Evolutionary conservation across 495 filamentous ascomycete species (phyloP).

Genomic region (Venustampulla echinocandica): DNA sequence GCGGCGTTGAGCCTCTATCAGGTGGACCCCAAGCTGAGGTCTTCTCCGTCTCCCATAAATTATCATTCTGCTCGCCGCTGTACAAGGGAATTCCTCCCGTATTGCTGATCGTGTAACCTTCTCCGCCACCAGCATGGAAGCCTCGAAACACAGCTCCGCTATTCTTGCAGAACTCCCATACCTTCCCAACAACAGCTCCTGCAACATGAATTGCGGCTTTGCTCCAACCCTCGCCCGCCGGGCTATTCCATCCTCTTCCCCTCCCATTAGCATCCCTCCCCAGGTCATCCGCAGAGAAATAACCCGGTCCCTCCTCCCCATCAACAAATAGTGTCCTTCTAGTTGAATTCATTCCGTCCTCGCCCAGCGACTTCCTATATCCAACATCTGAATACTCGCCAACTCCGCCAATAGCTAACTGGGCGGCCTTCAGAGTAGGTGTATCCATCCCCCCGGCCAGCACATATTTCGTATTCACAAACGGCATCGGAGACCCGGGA

Average conservation of each 20-base stretch:
- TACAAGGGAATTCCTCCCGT: neutral
- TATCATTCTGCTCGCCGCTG: constrained; percentile 5
- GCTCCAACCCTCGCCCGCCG: constrained; percentile 33
- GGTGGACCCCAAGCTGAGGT: neutral
- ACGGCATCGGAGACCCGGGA: constrained; percentile 34
- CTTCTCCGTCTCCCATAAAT: constrained; percentile 8
- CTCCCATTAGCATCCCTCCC: constrained; percentile 21
- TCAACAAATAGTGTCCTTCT: constrained; percentile 17
- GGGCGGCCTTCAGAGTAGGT: constrained; percentile 38
- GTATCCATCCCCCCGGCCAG: constrained; percentile 59
- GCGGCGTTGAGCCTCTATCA: constrained; percentile 13
- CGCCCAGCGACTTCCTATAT: constrained; percentile 40
- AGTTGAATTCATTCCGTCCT: constrained; percentile 26
- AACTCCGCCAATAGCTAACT: constrained; percentile 41
- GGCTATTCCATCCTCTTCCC: constrained; percentile 12
- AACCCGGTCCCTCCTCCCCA: constrained; percentile 12
- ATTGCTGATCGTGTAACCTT: constrained; percentile 42
- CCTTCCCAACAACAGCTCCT: constrained; percentile 59
- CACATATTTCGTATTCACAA: constrained; percentile 46
- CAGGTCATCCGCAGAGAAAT: constrained; percentile 24
- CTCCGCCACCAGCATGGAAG: constrained; percentile 78
- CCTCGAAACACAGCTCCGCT: constrained; percentile 58
- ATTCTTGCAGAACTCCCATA: constrained; percentile 70
- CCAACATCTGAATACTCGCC: constrained; percentile 46
- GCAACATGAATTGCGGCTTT: constrained; percentile 35